A percentile compares a stretch with the other conserved stretches of the same genome.
These are phyloP conservation scores for Aspergillus hortae DNA, from an alignment of 2,329 filamentous ascomycete genomes.

Conservation along the genomic window DNA sequence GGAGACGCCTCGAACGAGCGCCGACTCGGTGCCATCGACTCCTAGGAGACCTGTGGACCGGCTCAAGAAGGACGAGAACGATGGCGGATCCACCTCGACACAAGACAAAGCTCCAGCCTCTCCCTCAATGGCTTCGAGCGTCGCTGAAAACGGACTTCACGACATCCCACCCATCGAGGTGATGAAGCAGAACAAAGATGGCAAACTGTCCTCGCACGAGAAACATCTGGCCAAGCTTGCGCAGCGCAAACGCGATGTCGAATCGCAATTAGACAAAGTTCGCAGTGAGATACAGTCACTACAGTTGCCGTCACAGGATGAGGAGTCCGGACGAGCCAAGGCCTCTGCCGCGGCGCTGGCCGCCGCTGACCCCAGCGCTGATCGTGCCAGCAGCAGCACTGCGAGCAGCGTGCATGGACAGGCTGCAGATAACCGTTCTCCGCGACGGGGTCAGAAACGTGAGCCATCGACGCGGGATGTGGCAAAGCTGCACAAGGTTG, in stretches of 20 bases:
- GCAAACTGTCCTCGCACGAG: conserved; percentile 35
- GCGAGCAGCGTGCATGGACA: conserved; percentile 8
- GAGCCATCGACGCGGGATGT: conserved; percentile 14
- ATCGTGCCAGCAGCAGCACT: conserved; percentile 15
- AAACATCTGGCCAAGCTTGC: conserved; percentile 43
- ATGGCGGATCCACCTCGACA: conserved; percentile 9
- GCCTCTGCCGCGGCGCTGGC: conserved; percentile 9
- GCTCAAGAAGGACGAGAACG: conserved; percentile 1
- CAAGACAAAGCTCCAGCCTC: conserved; percentile 18
- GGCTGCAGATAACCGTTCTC: conserved; percentile 7
- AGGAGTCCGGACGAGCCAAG: conserved; percentile 9
- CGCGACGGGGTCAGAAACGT: conserved; percentile 10
- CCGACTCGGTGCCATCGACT: not conserved
- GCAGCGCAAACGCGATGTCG: conserved; percentile 37
- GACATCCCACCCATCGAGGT: conserved; percentile 21
- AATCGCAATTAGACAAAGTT: conserved; percentile 35
- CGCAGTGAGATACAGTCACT: conserved; percentile 32
- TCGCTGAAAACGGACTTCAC: conserved; percentile 18
- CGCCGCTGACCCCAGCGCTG: conserved; percentile 15
- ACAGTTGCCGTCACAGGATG: conserved; percentile 9
- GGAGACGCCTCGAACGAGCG: not conserved
- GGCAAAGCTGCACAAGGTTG: conserved; percentile 27
- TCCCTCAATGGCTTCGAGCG: conserved; percentile 10
- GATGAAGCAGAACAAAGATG: conserved; percentile 25
- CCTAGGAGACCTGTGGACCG: not conserved